Percentiles rank a stretch among this genome's conserved stretches.
phyloP scores from a whole-genome alignment of 2,329 filamentous ascomycete genomes.

The Lasiodiplodia hormozganensis region DNA sequence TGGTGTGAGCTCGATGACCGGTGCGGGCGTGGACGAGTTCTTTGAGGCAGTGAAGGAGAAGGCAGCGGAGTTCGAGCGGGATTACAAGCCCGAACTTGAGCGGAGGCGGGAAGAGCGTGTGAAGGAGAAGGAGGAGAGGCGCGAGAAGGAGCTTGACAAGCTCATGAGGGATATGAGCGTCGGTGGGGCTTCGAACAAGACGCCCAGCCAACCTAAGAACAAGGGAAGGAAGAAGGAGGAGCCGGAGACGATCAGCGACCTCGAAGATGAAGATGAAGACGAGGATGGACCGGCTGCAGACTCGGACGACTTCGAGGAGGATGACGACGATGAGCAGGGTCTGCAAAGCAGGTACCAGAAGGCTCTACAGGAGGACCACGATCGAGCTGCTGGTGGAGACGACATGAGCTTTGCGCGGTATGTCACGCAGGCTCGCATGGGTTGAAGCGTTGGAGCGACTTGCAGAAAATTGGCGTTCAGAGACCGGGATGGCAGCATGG shows the following conservation, averaged over 20 bases:
- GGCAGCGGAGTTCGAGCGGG: constrained; percentile 82
- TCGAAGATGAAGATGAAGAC: constrained; percentile 59
- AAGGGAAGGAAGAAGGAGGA: constrained; percentile 50
- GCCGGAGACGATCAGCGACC: constrained; percentile 59
- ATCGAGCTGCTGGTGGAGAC: constrained; percentile 47
- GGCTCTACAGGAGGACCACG: constrained; percentile 66
- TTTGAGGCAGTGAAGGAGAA: constrained; percentile 89
- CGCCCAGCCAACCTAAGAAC: constrained; percentile 37
- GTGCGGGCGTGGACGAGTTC: constrained; percentile 90
- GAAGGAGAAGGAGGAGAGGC: constrained; percentile 71
- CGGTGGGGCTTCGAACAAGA: constrained; percentile 38
- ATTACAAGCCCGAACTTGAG: constrained; percentile 93
- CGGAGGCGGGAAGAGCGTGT: constrained; percentile 77
- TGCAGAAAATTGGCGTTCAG: constrained; percentile 18
- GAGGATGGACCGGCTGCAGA: constrained; percentile 56
- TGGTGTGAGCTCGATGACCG: constrained; percentile 90
- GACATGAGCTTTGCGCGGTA: constrained; percentile 62
- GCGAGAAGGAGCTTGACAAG: constrained; percentile 85
- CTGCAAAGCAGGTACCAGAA: constrained; percentile 79
- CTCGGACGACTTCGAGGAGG: constrained; percentile 63
- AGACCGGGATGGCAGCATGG: constrained; percentile 21
- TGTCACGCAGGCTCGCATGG: constrained; percentile 43
- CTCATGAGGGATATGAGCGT: constrained; percentile 94
- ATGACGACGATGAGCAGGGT: constrained; percentile 65
- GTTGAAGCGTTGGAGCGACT: constrained; percentile 8